Conservation (phyloP, 768 basidiomycete genomes). For the Astraeus odoratus region DNA sequence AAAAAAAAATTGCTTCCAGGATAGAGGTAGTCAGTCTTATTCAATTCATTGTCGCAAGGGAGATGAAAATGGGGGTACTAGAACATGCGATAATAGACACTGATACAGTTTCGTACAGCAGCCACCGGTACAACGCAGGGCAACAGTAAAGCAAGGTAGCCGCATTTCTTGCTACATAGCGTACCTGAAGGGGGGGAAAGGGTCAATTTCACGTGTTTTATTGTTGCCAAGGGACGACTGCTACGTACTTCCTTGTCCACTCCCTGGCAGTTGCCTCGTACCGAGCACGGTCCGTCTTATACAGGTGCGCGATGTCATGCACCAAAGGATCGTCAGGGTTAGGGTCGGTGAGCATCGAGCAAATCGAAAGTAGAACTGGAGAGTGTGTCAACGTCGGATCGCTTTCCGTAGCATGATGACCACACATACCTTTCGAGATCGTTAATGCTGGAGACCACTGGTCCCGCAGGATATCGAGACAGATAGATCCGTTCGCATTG, state of each 20-base stretch:
- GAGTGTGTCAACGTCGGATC: neutral
- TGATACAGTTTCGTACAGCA: constrained; percentile 28
- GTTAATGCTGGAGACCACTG: constrained; percentile 99
- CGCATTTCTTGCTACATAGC: constrained; percentile 42
- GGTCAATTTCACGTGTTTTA: constrained; percentile 2
- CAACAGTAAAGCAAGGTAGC: constrained; percentile 18
- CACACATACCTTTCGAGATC: constrained; percentile 85
- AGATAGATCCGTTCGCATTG: constrained; percentile 99
- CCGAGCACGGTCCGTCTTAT: constrained; percentile 97
- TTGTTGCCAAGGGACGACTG: neutral
- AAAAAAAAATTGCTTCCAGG: neutral
- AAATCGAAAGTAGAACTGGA: constrained; percentile 91
- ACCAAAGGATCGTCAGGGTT: constrained; percentile 99
- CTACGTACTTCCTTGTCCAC: constrained; percentile 96
- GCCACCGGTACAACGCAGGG: constrained; percentile 24
- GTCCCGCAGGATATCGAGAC: constrained; percentile 95
- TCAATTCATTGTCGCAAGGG: constrained; percentile 13
- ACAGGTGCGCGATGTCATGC: constrained; percentile 96
- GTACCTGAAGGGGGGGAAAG: constrained; percentile 29
- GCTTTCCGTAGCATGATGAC: neutral
- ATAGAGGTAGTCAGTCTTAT: constrained; percentile 7
- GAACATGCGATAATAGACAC: constrained; percentile 28
- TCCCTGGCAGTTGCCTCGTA: constrained; percentile 98
- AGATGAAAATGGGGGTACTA: constrained; percentile 24
- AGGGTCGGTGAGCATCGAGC: constrained; percentile 98